Conservation (phyloP, 192 early-diverging fungal species). For the Gorgonomyces haynaldii region DNA sequence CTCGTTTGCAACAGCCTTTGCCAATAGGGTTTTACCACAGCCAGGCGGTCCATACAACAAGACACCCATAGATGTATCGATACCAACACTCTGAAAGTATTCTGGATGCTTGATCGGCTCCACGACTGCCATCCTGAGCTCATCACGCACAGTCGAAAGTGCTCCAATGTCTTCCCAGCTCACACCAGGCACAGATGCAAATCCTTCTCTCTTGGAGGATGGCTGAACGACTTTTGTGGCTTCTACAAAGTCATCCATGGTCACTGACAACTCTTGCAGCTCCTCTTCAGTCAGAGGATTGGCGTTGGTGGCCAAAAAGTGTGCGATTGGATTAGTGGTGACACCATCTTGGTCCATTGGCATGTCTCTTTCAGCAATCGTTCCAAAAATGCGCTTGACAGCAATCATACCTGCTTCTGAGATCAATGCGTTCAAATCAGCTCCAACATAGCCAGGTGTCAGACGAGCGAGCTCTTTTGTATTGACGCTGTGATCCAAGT, state of each 20-base stretch:
- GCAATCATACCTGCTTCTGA: constrained; percentile 80
- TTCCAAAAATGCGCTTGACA: constrained; percentile 59
- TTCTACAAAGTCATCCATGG: constrained; percentile 69
- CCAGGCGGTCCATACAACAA: constrained; percentile 96
- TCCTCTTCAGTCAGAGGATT: constrained; percentile 67
- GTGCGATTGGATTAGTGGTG: constrained; percentile 13
- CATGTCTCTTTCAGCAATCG: background rate
- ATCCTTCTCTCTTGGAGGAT: constrained; percentile 94
- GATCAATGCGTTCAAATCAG: constrained; percentile 85
- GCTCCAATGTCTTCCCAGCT: constrained; percentile 97
- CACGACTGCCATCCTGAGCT: constrained; percentile 88
- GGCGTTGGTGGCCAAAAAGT: constrained; percentile 59
- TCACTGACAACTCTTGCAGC: constrained; percentile 73
- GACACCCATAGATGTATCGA: constrained; percentile 83
- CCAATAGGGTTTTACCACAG: constrained; percentile 94
- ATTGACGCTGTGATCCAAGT: constrained; percentile 74
- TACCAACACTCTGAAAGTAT: constrained; percentile 77
- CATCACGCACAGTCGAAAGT: constrained; percentile 69
- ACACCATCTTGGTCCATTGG: constrained; percentile 15
- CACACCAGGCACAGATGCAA: constrained; percentile 93
- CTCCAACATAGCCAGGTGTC: constrained; percentile 97
- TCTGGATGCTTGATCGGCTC: constrained; percentile 91
- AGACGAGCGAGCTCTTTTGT: constrained; percentile 68
- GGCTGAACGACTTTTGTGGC: constrained; percentile 89
- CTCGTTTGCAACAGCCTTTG: constrained; percentile 97